phyloP scores from a whole-genome alignment of 2,329 filamentous ascomycete genomes.

The Chalaropsis ovoidea region DNA sequence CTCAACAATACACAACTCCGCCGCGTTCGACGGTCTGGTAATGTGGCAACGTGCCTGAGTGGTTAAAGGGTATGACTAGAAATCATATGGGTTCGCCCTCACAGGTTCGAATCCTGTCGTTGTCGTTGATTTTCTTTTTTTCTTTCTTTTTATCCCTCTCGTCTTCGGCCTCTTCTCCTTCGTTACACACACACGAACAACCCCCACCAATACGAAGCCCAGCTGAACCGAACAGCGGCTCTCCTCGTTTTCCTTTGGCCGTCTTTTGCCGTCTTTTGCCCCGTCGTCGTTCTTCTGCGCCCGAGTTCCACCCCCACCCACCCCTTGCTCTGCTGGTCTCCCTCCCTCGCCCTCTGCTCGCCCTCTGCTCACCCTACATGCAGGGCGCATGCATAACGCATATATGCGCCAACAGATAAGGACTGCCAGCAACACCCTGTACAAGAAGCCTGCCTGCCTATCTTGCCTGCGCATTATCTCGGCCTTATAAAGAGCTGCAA shows the following conservation, averaged over 20 bases:
- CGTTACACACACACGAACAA: too few relatives aligned
- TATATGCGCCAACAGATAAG: not conserved
- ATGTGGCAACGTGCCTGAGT: conserved; percentile 22
- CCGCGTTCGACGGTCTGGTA: too few relatives aligned
- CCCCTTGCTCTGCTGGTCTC: not conserved
- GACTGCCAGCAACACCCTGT: not conserved
- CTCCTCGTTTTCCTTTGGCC: too few relatives aligned
- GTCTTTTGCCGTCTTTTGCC: too few relatives aligned
- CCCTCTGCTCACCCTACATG: not conserved
- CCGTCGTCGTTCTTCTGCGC: too few relatives aligned
- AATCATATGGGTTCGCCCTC: conserved; percentile 23
- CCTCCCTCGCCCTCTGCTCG: not conserved
- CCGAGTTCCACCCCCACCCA: not conserved
- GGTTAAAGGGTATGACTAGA: conserved; percentile 25
- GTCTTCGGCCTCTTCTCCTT: not conserved
- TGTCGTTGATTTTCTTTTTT: conserved; percentile 13
- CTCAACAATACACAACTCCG: too few relatives aligned
- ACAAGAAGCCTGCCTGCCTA: not conserved
- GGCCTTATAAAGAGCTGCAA: too few relatives aligned
- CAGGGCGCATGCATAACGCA: not conserved
- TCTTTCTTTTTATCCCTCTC: not conserved
- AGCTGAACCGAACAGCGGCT: too few relatives aligned
- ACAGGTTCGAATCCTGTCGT: conserved; percentile 25
- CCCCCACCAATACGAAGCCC: too few relatives aligned
- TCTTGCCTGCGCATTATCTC: too few relatives aligned